Base-by-base conservation (phyloP, 2,329 filamentous ascomycete genomes). In the Helminthosporium solani region DNA sequence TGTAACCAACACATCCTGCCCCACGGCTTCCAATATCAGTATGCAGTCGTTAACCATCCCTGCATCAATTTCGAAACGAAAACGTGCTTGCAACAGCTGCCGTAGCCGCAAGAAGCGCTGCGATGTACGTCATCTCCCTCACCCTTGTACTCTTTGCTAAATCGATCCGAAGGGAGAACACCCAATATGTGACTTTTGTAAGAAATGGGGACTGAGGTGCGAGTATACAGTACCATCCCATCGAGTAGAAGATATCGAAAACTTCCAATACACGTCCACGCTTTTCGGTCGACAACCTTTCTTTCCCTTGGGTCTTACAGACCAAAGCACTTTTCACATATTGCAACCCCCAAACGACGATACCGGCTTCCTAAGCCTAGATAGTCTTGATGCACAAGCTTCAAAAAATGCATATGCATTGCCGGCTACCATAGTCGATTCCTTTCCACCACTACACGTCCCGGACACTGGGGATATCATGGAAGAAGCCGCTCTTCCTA, bases 71-170 rank as follows among this genome's bases (percentile, higher is more conserved):
- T 49, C 53, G n/a, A 65, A 68, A 44, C 50, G 64, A 38, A 68
- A 68, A 45, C 64, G 64, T 44, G 63, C 64, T 16, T 68, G 65
- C 30, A 57, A 37, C 18, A 61, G 54, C 38, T 68, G 65, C 33
- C 49, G 65, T n/a, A 58, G 62, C 19, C 62, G 63, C n/a, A 68
- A 68, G 47, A 66, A 59, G 40, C 52, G 59, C 46, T 67, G 65
- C 47, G 60, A 65, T 48, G 65, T 66, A 53, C 15, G 49, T 30
- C 14, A 23, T 11, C 20, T 30, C 15, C 20, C 20, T 30, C 16
- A 12, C 12, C 25, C n/a, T 20, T 31, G 6, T 14, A 14, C 28
- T 6, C 14, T 16, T 16, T 15, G 27, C 34, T 27, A n/a, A 9
- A 14, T 2, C 4, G 16, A 2, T 31, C 23, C 33, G n/a, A n/a